Evolutionary conservation across 2,329 filamentous ascomycete species (phyloP), one percentile per base, ranked within the genome.

Genomic region (Alternaria rosae): DNA sequence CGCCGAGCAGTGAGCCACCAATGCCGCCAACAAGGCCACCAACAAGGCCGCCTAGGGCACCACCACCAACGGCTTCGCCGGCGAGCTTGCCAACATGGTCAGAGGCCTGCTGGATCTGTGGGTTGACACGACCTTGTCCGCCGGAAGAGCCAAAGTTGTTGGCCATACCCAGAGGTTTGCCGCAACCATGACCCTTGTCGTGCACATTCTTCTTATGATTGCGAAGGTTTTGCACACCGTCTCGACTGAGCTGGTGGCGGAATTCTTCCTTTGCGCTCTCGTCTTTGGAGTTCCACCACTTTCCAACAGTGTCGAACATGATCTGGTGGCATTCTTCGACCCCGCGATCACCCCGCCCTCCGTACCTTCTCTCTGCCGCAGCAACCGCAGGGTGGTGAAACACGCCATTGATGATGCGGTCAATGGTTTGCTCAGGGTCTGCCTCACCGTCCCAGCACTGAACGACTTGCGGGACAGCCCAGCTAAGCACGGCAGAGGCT

Each of bases 391-490:
- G 94, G 79, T 97, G 94, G 74, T 97, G 92, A 78, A 97, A 88
- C 35, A 97, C 89, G 62, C 92, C 93, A 51, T 87, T 81, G 73
- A 97, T 88, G 78, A 97, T 94, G 64, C 90, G 88, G 75, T 90
- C 87, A 68, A 95, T 84, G 3, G 90, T 88, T 59, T 88, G 85
- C 64, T 92, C 85, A 42, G 92, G 82, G 70, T 97, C 91, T 59
- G 85, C 83, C 58, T 94, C 89, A 68, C 97, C 86, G 72, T 97
- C 94, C 88, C 94, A 96, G 71, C 90, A 92, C 35, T 91, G 83
- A 82, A 97, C 95, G 64, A 97, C 82, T 78, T 97, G 93, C 9
- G 94, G 94, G 13, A 97, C 92, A 21, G 90, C 90, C 92, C 93
- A 97, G 59, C 87, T 87, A 44, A 97, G 83, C 50, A 94, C 88